phyloP scores from a whole-genome alignment of 768 basidiomycete species.

The Flagelloscypha sp. region DNA sequence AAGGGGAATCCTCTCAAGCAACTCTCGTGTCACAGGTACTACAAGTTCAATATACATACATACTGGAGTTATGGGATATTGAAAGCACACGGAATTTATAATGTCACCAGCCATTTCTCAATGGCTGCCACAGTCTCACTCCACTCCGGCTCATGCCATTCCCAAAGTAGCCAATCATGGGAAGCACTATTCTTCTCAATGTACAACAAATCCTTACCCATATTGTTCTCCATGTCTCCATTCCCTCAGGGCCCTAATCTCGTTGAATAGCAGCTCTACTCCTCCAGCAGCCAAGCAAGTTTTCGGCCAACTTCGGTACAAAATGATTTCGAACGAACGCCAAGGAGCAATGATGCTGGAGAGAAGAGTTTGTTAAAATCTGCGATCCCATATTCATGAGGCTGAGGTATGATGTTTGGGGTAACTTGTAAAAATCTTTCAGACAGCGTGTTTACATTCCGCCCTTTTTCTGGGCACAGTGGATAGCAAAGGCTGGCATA shows the following conservation, averaged over 20 bases:
- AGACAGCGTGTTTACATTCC: no score
- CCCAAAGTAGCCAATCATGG: no score
- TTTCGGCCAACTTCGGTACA: slow-evolving; percentile 18
- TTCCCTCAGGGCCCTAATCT: slow-evolving; percentile 18
- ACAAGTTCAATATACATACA: no score
- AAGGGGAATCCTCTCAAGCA: no score
- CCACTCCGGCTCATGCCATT: slow-evolving; percentile 22
- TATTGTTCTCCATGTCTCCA: slow-evolving; percentile 22
- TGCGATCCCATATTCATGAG: slow-evolving; percentile 19
- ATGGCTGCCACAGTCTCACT: slow-evolving; percentile 14
- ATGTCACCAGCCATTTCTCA: slow-evolving; percentile 11
- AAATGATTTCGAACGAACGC: slow-evolving; percentile 15
- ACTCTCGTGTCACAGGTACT: no score
- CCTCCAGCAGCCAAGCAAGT: slow-evolving; percentile 28
- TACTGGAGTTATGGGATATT: no score
- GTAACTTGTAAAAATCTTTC: no score
- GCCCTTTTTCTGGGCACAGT: no score
- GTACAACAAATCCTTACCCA: slow-evolving; percentile 15
- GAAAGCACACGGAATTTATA: no score
- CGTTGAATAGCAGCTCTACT: slow-evolving; percentile 25
- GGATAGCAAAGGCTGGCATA: no score
- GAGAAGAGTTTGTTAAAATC: slow-evolving; percentile 25
- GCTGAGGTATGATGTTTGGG: slow-evolving; percentile 17
- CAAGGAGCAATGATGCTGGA: slow-evolving; percentile 20
- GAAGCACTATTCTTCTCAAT: no score